Evolutionary conservation across 116 monocot genomes (phyloP).

Genomic region (Dioscorea cayenensis): DNA sequence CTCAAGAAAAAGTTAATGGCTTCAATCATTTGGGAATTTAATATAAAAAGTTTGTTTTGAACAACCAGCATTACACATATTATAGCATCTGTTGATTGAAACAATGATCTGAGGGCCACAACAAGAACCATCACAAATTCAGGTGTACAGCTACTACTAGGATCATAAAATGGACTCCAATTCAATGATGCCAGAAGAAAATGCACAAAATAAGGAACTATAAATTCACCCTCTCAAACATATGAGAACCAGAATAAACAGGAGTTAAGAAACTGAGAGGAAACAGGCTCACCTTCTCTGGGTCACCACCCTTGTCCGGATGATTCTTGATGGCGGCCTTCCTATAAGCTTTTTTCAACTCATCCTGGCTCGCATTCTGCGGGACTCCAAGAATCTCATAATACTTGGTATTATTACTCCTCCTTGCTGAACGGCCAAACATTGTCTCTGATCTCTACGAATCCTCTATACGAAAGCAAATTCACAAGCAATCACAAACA

Average conservation of each 20-base stretch:
- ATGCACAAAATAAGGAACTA: too few relatives aligned
- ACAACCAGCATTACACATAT: too few relatives aligned
- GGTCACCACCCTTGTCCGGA: slow-evolving; percentile 91
- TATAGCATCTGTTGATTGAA: too few relatives aligned
- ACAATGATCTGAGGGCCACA: too few relatives aligned
- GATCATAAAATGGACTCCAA: too few relatives aligned
- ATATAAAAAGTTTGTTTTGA: too few relatives aligned
- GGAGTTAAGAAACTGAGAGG: neutral
- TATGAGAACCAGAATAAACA: neutral
- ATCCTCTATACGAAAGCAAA: neutral
- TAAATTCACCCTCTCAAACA: neutral
- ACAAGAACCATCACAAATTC: too few relatives aligned
- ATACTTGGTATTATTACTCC: slow-evolving; percentile 72
- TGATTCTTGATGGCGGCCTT: slow-evolving; percentile 85
- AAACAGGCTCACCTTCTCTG: slow-evolving; percentile 64
- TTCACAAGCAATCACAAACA: neutral
- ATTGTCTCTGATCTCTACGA: slow-evolving; percentile 21
- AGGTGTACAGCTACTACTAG: too few relatives aligned
- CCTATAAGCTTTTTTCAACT: slow-evolving; percentile 85
- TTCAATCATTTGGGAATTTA: too few relatives aligned
- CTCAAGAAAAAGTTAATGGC: too few relatives aligned
- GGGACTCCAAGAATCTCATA: slow-evolving; percentile 67
- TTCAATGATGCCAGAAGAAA: too few relatives aligned
- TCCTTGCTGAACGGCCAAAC: slow-evolving; percentile 69
- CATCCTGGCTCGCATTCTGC: slow-evolving; percentile 61